Percentiles rank a stretch among this genome's conserved stretches.
phyloP scores from a whole-genome alignment of 108 stramenopile genomes.

The Nitzschia inconspicua region DNA sequence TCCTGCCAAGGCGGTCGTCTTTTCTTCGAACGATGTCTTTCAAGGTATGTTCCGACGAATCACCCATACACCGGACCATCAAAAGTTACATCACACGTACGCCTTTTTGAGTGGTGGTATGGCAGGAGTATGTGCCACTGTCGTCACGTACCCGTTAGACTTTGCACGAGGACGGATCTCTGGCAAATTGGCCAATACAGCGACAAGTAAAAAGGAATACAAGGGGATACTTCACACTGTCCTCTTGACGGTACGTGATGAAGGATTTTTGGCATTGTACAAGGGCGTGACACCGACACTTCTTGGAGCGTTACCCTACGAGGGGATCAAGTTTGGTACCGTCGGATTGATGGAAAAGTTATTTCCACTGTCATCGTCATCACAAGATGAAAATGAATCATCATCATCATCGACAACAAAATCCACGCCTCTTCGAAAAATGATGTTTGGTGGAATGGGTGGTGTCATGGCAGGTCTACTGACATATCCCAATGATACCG shows the following conservation, averaged over 20 bases:
- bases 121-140: conserved; percentile 79
- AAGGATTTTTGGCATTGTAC: conserved; percentile 74
- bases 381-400: conserved; percentile 13
- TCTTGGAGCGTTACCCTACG: conserved; percentile 85
- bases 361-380: conserved; percentile 57
- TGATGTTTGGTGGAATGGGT: conserved; percentile 78
- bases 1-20: conserved; percentile 82
- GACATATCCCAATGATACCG: conserved; percentile 91
- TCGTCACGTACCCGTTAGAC: conserved; percentile 83
- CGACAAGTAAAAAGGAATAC: conserved; percentile 52
- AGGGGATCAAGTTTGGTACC: conserved; percentile 91
- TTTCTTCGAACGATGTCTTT: conserved; percentile 78
- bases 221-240: conserved; percentile 73
- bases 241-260: conserved; percentile 67
- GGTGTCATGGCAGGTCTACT: conserved; percentile 77
- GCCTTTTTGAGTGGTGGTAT: conserved; percentile 82
- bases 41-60: conserved; percentile 32
- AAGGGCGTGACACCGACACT: conserved; percentile 81
- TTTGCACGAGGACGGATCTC: conserved; percentile 83
- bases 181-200: conserved; percentile 60
- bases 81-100: conserved; percentile 33
- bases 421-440: conserved; percentile 49
- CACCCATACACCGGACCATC: conserved; percentile 10
- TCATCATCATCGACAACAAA: conserved; percentile 4
- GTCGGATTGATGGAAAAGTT: conserved; percentile 75